Conservation (phyloP, 805 yeast genomes). For the Candida lessepsii region DNA sequence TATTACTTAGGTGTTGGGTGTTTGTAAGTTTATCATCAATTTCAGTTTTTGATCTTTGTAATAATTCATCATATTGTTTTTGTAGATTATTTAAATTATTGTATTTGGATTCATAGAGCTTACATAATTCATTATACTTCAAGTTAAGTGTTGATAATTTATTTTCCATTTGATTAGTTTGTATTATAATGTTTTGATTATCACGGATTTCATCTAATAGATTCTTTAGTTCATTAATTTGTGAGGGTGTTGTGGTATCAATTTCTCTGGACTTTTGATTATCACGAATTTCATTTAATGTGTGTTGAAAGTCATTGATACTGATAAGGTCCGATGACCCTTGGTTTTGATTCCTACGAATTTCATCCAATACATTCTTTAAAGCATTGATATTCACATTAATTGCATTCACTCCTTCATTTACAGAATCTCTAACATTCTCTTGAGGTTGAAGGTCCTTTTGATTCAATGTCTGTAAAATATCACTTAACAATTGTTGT, state of each 20-base stretch:
- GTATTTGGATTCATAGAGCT: conserved; percentile 11
- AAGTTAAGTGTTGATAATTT: conserved; percentile 17
- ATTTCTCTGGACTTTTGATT: no score
- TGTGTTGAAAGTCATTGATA: no score
- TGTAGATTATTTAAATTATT: conserved; percentile 6
- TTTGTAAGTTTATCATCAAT: background rate
- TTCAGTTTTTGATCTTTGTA: conserved; percentile 2
- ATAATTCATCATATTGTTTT: conserved; percentile 10
- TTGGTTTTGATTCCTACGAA: no score
- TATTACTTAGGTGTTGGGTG: conserved; percentile 6
- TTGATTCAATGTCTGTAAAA: conserved; percentile 1
- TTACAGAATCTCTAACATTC: no score
- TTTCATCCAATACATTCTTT: no score
- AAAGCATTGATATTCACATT: no score
- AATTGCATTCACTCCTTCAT: background rate
- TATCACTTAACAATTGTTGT: conserved; percentile 6
- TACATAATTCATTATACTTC: conserved; percentile 11
- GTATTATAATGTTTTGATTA: conserved; percentile 5
- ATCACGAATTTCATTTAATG: conserved; percentile 2
- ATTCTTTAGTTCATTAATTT: no score
- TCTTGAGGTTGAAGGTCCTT: background rate
- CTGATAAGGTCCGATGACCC: no score
- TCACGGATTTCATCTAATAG: conserved; percentile 2
- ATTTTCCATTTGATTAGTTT: conserved; percentile 11
- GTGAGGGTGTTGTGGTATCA: no score